Evolutionary conservation across 1,284 basidiomycete species (phyloP), one percentile per base, ranked within the genome.

Genomic region (Austroboletus novae-zelandiae): DNA sequence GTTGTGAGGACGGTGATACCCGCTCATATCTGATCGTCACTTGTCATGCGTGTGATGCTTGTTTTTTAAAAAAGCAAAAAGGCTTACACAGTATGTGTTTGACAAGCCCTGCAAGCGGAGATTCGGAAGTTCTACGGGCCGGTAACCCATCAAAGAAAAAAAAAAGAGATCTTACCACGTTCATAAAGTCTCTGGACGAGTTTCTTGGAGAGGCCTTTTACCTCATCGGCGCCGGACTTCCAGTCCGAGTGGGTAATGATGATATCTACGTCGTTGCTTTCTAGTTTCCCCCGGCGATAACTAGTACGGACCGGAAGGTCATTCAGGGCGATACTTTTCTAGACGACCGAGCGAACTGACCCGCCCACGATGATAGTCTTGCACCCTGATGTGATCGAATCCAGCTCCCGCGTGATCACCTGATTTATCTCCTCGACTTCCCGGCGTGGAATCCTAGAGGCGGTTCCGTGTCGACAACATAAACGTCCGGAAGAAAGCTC

Each of bases 211-310:
- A 88, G 67, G 4, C 73, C 77, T 51, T 74, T 77, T 4, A 80
- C 71, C 35, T 75, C 71, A 8, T 70, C 67, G 8, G 65, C 62
- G 34, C 74, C 76, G 7, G 59, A 64, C 41, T 66, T 56, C 47
- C 70, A 60, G 52, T 84, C 74, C 0, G 77, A 71, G 62, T 90
- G 86, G 20, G 84, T 86, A 58, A 91, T 84, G 6, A 93, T 76
- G 49, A 93, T 84, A 60, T 93, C 90, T 23, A 90, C 80, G 60
- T 92, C 90, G 56, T 84, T 89, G 61, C 83, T 86, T 49, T 78
- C 67, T 0, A 63, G 60, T 64, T 92, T 92, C 6, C 90, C 90
- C 48, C 91, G 71, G 37, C 91, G 77, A 65, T 90, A 89, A 4
- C 90, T 90, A 39, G 18, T 37, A 11, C 18, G 18, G 32, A 15